A percentile compares a stretch with the other conserved stretches of the same genome.
Evolutionary conservation across 495 filamentous ascomycete species (phyloP).

Genomic region (Xylaria scruposa): DNA sequence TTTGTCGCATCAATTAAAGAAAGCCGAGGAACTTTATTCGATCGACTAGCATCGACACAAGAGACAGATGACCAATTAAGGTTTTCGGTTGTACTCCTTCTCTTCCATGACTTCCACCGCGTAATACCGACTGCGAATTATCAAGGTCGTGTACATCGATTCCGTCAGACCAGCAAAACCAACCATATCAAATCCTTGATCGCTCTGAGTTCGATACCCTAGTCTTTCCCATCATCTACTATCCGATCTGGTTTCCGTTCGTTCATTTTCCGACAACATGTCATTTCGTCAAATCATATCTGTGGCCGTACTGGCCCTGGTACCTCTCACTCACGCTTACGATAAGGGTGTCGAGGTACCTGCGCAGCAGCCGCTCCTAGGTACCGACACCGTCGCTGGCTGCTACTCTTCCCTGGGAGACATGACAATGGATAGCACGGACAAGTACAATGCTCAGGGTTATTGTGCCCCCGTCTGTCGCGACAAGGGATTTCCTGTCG

Average conservation of each 20-base stretch:
- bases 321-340: constrained; percentile 22
- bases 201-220: neutral
- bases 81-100: neutral
- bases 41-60: constrained; percentile 5
- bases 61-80: neutral
- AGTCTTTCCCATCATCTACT: neutral
- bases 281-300: constrained; percentile 35
- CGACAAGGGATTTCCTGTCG: constrained; percentile 21
- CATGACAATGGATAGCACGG: constrained; percentile 27
- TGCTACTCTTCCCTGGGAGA: constrained; percentile 37
- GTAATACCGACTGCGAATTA: constrained; percentile 24
- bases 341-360: constrained; percentile 29
- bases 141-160: constrained; percentile 19
- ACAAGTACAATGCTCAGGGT: constrained; percentile 37
- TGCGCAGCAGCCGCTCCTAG: constrained; percentile 25
- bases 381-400: constrained; percentile 41
- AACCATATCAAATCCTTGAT: neutral
- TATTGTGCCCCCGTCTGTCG: constrained; percentile 31
- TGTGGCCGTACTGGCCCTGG: constrained; percentile 37
- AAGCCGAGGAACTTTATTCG: neutral
- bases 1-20: neutral
- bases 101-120: constrained; percentile 28
- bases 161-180: neutral
- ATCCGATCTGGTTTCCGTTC: neutral
- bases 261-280: constrained; percentile 27